Percentiles rank a stretch among this genome's conserved stretches.
Conservation (phyloP, 1,284 basidiomycete species). For the Trichosporon inkin region DNA sequence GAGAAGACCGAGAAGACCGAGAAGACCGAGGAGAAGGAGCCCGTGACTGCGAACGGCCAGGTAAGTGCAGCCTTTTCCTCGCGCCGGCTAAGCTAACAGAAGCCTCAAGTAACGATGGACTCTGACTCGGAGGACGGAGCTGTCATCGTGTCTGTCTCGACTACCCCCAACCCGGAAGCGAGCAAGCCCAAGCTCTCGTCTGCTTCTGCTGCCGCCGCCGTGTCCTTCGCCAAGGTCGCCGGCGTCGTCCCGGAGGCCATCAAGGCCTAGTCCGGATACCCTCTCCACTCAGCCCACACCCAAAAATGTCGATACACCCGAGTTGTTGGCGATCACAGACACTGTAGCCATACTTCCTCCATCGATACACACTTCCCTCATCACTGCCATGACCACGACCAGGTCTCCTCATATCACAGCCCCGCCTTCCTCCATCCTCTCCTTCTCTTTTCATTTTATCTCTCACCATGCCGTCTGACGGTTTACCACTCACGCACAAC, state of each 20-base stretch:
- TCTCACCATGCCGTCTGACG: background rate
- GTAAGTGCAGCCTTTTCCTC: background rate
- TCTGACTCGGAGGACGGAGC: conserved; percentile 47
- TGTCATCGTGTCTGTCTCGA: conserved; percentile 47
- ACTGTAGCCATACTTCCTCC: conserved; percentile 1
- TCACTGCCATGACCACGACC: background rate
- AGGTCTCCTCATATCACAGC: background rate
- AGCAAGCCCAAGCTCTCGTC: conserved; percentile 21
- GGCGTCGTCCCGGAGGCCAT: conserved; percentile 33
- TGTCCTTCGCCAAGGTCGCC: conserved; percentile 44
- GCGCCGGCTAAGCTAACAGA: conserved; percentile 10
- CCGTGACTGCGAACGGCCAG: background rate
- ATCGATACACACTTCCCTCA: background rate
- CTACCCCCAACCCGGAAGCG: conserved; percentile 25
- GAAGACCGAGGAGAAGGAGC: conserved; percentile 11
- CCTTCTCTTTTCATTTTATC: conserved; percentile 6
- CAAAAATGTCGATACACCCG: background rate
- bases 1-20: conserved; percentile 7
- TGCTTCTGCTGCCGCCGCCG: conserved; percentile 18
- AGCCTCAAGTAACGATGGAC: conserved; percentile 43
- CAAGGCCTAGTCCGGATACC: conserved; percentile 35
- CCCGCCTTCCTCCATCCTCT: background rate
- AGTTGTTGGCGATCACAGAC: conserved; percentile 1
- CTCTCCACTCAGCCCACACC: background rate
- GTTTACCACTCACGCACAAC: conserved; percentile 5